Base-by-base conservation (phyloP, 108 stramenopile species). In the Pseudonitzschia pungens region DNA sequence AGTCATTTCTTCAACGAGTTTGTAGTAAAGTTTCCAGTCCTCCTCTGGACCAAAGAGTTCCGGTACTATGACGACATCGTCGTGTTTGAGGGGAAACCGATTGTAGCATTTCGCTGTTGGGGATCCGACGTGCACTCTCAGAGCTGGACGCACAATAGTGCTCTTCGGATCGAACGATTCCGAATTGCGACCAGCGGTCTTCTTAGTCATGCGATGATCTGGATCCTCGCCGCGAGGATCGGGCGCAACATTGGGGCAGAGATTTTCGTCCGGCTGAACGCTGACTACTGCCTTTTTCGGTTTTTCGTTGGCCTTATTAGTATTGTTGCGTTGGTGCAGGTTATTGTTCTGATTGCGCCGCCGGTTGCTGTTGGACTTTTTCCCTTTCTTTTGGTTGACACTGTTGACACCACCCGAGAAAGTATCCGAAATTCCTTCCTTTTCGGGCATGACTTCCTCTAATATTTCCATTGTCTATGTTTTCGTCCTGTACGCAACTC, bases 61-160 rank as follows among this genome's bases (percentile, higher is more conserved):
- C 29, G 94, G 94, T 20, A 95, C 83, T 65, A 95, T 88, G n/a
- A 95, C 88, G 18, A 92, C 89, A 81, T 95, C 91, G 71, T 95
- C 93, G 72, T 95, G 93, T 69, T 83, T 84, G 52, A 95, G 58
- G 12, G 71, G 77, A 41, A 71, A 73, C 43, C 74, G 57, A 26
- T 55, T 55, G 41, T 71, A 90, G 8, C 9, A 55, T 20, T 70
- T 53, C 0, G 43, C 33, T 0, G 52, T 10, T 18, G 57, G 63
- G 15, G 68, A 71, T 2, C 85, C 87, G 26, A 92, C 84, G 63
- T 59, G 31, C 11, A 95, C 72, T 9, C 93, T 76, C 55, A 92
- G 43, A 44, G 86, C 89, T 6, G 93, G 91, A 14, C 93, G 75
- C 29, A 91, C 89, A 53, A 91, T 65, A 14, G 91, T 95, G 27